Percentiles rank a stretch among this genome's conserved stretches.
These are phyloP conservation scores for Dioszegia crocea DNA, from an alignment of 768 basidiomycete species.

Conservation along the genomic window DNA sequence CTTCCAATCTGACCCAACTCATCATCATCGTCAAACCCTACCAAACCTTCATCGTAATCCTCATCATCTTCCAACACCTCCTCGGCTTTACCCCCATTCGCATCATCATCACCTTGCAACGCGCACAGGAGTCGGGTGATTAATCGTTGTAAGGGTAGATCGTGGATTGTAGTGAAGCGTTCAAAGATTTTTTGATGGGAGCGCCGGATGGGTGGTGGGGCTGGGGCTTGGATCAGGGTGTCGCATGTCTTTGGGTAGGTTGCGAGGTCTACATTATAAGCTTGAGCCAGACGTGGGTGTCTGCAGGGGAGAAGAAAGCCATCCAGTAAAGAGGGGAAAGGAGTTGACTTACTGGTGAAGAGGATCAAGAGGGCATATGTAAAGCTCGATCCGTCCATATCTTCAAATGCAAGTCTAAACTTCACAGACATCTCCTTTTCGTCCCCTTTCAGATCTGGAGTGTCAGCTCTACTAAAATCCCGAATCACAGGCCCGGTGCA, in stretches of 20 bases:
- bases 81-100: slow-evolving; percentile 14
- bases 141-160: slow-evolving; percentile 14
- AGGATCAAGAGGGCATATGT: slow-evolving; percentile 11
- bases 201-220: background rate
- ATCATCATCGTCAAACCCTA: background rate
- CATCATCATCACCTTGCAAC: slow-evolving; percentile 37
- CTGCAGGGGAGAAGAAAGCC: too few species aligned
- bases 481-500: background rate
- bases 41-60: slow-evolving; percentile 17
- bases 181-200: slow-evolving; percentile 7
- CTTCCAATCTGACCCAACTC: slow-evolving; percentile 1
- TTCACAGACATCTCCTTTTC: slow-evolving; percentile 18
- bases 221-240: background rate
- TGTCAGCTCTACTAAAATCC: too few species aligned
- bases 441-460: slow-evolving; percentile 9
- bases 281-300: background rate
- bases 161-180: slow-evolving; percentile 20
- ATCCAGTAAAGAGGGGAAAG: too few species aligned
- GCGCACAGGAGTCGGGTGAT: slow-evolving; percentile 16
- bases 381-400: slow-evolving; percentile 18
- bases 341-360: slow-evolving; percentile 23
- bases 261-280: slow-evolving; percentile 6
- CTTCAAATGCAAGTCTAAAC: slow-evolving; percentile 19
- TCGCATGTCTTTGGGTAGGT: slow-evolving; percentile 17
- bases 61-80: slow-evolving; percentile 15